Base-by-base conservation (phyloP, 2,329 filamentous ascomycete genomes). In the Helotiales sp. region DNA sequence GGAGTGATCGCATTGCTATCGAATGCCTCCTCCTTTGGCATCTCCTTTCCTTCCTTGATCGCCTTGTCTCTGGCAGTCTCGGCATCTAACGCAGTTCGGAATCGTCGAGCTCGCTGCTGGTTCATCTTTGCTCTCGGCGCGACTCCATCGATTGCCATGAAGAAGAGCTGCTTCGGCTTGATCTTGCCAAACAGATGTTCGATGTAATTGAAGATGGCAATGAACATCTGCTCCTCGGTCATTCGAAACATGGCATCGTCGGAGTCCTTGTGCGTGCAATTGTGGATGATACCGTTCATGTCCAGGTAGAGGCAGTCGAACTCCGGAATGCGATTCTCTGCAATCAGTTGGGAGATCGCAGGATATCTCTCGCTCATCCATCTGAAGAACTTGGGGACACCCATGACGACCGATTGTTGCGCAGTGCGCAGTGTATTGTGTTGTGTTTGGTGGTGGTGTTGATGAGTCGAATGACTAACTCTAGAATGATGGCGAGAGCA, bases 251-350 rank as follows among this genome's bases (percentile, higher is more conserved):
- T 93, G 3, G 93, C 89, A 78, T 95, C 94, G 77, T 96, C 94
- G 26, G 93, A 91, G 81, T 99, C 95, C 77, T 96, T 97, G 82
- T 99, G 96, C 65, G 96, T 99, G 80, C 96, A 99, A 80, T 99
- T 99, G 81, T 99, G 95, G 76, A 99, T 99, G 79, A 99, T 99
- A 73, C 96, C 96, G 81, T 99, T 99, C 96, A 99, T 99, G 77
- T 96, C 93, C 74, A 96, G 85, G 81, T 99, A 99, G 69, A 99
- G 89, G 81, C 93, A 96, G 81, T 99, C 96, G 82, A 99, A 99
- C 81, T 99, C 96, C 71, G 96, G 96, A 80, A 99, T 99, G 75
- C 96, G 91, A 81, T 97, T 99, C 84, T 99, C 96, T 63, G 95
- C 93, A 78, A 99, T 99, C 76, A 99, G 86, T 85, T 98, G 95